These are phyloP conservation scores for Diaporthe nobilis DNA, from an alignment of 2,329 filamentous ascomycete species.

Conservation along the genomic window DNA sequence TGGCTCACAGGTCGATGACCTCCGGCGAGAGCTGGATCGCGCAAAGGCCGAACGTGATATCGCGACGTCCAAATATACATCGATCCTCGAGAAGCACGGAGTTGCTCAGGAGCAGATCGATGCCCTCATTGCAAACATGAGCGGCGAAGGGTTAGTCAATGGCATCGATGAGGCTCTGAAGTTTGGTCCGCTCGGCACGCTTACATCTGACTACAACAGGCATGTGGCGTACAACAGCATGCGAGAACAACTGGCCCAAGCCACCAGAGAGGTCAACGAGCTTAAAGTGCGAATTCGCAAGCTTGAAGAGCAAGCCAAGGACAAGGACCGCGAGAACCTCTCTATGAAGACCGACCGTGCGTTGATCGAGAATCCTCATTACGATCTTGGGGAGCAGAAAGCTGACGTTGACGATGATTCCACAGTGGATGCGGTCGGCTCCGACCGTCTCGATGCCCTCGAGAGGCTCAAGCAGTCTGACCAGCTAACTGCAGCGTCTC, in stretches of 20 bases:
- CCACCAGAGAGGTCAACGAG: conserved; percentile 63
- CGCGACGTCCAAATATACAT: conserved; percentile 66
- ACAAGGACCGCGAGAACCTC: conserved; percentile 69
- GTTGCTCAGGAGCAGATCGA: conserved; percentile 71
- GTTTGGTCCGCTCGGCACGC: conserved; percentile 53
- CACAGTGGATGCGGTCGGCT: conserved; percentile 66
- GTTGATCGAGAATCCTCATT: conserved; percentile 47
- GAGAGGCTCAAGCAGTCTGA: conserved; percentile 73
- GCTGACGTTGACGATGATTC: conserved; percentile 46
- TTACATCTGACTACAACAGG: conserved; percentile 64
- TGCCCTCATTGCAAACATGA: conserved; percentile 65
- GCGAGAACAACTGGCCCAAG: conserved; percentile 61
- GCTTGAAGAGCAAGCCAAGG: conserved; percentile 64
- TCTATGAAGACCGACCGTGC: conserved; percentile 66
- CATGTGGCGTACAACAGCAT: conserved; percentile 67
- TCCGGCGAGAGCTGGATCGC: conserved; percentile 40
- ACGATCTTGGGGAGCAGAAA: conserved; percentile 33
- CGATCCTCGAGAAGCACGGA: conserved; percentile 71
- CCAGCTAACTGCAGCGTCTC: conserved; percentile 69
- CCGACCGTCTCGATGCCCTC: conserved; percentile 68
- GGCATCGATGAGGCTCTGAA: conserved; percentile 53
- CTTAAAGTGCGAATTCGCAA: conserved; percentile 59
- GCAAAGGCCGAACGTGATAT: conserved; percentile 56
- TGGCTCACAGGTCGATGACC: conserved; percentile 33
- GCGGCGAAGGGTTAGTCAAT: conserved; percentile 69